phyloP scores from a whole-genome alignment of 441 rosid species.

The Jatropha multifida region DNA sequence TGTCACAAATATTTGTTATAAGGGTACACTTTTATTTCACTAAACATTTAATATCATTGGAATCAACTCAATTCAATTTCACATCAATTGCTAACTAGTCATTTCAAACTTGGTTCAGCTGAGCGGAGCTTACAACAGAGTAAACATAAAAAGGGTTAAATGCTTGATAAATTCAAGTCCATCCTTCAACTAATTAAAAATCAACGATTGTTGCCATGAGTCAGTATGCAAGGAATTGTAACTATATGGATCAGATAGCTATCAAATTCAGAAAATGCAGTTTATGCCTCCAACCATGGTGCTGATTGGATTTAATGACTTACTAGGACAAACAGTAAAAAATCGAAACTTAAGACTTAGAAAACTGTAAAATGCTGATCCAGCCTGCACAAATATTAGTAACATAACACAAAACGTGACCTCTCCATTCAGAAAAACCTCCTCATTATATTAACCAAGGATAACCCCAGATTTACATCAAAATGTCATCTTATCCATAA shows the following conservation, averaged over 20 bases:
- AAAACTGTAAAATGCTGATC: background rate
- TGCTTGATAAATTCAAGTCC: background rate
- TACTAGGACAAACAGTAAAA: background rate
- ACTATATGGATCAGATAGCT: background rate
- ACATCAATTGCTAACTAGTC: background rate
- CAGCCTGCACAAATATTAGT: background rate
- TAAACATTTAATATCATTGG: background rate
- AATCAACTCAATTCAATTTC: background rate
- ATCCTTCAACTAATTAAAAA: background rate
- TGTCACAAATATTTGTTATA: background rate
- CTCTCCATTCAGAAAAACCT: background rate
- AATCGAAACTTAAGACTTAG: background rate
- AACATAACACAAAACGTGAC: background rate
- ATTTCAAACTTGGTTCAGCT: background rate
- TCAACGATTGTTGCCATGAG: background rate
- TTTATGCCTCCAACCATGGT: conserved; percentile 3
- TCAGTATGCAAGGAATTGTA: background rate
- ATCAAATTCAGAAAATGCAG: background rate
- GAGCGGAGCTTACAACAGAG: background rate
- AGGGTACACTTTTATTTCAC: background rate
- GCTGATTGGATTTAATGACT: too few relatives aligned
- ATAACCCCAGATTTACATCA: background rate
- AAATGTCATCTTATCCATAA: background rate
- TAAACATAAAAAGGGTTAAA: background rate
- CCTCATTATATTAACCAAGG: background rate